phyloP scores from a whole-genome alignment of 2,329 filamentous ascomycete species.

The Epichloe elymi region DNA sequence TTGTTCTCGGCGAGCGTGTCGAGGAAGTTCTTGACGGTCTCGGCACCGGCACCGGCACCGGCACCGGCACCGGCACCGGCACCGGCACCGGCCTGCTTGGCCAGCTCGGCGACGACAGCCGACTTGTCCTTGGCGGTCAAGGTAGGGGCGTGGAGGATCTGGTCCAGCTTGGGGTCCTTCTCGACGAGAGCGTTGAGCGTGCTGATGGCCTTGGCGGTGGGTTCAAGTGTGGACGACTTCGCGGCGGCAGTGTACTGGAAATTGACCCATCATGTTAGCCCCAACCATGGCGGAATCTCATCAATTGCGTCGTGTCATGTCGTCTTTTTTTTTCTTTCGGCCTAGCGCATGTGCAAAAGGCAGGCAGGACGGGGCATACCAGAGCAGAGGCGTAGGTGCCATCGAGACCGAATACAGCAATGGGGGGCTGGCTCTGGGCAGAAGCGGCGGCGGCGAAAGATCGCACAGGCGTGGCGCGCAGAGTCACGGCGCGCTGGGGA shows the following conservation, averaged over 20 bases:
- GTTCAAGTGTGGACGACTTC: slow-evolving; percentile 77
- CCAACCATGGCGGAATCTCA: too few relatives aligned
- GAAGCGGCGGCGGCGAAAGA: slow-evolving; percentile 60
- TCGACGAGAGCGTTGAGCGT: slow-evolving; percentile 59
- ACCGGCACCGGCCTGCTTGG: slow-evolving; percentile 57
- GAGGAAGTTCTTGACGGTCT: slow-evolving; percentile 91
- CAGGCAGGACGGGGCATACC: slow-evolving; percentile 46
- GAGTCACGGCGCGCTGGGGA: slow-evolving; percentile 40
- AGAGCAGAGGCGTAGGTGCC: slow-evolving; percentile 97
- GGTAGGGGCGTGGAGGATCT: slow-evolving; percentile 68
- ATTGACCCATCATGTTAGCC: slow-evolving; percentile 16
- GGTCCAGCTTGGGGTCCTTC: slow-evolving; percentile 68
- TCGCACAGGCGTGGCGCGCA: slow-evolving; percentile 45
- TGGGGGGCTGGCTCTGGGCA: slow-evolving; percentile 70
- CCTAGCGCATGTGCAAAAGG: background rate
- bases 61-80: slow-evolving; percentile 59
- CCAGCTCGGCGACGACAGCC: slow-evolving; percentile 73
- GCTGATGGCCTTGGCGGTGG: slow-evolving; percentile 67
- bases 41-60: slow-evolving; percentile 53
- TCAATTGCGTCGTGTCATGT: background rate
- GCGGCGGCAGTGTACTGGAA: slow-evolving; percentile 85
- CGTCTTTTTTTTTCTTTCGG: background rate
- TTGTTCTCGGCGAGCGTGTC: slow-evolving; percentile 89
- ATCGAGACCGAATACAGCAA: slow-evolving; percentile 89
- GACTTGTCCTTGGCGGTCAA: slow-evolving; percentile 70